Percentiles rank a stretch among this genome's conserved stretches.
phyloP scores from a whole-genome alignment of 495 filamentous ascomycete genomes.

The Lasiosphaeria ovina region DNA sequence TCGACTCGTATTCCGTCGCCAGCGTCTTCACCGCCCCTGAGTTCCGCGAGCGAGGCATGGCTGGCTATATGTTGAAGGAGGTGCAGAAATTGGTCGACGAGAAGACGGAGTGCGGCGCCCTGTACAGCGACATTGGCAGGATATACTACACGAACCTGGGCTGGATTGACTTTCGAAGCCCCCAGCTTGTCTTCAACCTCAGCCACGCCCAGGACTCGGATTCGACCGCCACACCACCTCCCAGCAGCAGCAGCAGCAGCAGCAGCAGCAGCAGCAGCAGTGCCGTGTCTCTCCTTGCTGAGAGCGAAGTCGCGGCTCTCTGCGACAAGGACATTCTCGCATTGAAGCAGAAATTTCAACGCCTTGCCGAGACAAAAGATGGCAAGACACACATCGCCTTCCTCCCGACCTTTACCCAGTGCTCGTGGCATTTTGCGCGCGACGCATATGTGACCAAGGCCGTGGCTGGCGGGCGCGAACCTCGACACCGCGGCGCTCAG shows the following conservation, averaged over 20 bases:
- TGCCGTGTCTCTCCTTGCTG: conserved; percentile 32
- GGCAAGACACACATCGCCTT: conserved; percentile 58
- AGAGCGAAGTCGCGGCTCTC: conserved; percentile 49
- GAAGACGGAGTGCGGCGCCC: conserved; percentile 55
- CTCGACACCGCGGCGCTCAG: conserved; percentile 54
- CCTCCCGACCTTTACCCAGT: conserved; percentile 64
- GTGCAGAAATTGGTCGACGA: conserved; percentile 15
- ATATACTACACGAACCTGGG: conserved; percentile 75
- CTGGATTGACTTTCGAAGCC: conserved; percentile 69
- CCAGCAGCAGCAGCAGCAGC: conserved; percentile 5
- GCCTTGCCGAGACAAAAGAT: conserved; percentile 20
- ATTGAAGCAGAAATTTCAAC: conserved; percentile 25
- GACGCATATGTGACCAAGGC: conserved; percentile 69
- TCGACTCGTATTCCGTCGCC: conserved; percentile 17
- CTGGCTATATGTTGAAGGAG: conserved; percentile 14
- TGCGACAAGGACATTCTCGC: conserved; percentile 55
- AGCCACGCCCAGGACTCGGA: conserved; percentile 2
- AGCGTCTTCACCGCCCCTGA: conserved; percentile 22
- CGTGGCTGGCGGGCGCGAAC: conserved; percentile 41
- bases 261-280: too few relatives aligned
- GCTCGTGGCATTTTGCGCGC: conserved; percentile 78
- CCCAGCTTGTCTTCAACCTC: conserved; percentile 62
- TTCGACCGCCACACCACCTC: conserved; percentile 23
- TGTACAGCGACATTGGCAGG: conserved; percentile 91
- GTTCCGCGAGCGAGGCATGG: conserved; percentile 20